Base-by-base conservation (phyloP, 768 basidiomycete genomes). In the Lactarius pseudohatsudake region DNA sequence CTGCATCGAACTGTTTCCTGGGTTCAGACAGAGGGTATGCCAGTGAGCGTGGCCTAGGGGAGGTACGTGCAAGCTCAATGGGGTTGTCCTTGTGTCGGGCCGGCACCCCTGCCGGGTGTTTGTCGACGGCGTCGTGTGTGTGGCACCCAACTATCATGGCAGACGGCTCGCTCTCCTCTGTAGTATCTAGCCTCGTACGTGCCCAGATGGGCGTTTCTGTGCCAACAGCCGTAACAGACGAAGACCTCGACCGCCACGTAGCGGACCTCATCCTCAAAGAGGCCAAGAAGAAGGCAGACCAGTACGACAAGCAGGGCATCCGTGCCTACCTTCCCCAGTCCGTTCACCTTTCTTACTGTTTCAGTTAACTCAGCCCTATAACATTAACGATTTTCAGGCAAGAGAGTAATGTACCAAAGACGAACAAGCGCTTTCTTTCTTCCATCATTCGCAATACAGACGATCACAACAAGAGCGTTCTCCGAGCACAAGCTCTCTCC, bases 371-470 rank as follows among this genome's bases (percentile, higher is more conserved):
- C 40, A 7, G 30, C 22, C 34, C 34, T 20, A 26, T 55, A 38
- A 43, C 56, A n/a, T 36, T 30, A 32, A 45, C 57, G 9, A 45
- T 38, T 40, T 32, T 59, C 9, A 91, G 89, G 64, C 76, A 84
- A 6, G 91, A 92, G 72, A 84, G 81, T 70, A 87, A 87, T 75
- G 87, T 86, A 1, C 93, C 93, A 0, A 87, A 84, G 70, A 77
- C 96, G 40, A 92, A 92, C 78, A 92, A 92, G 73, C 90, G 91
- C 0, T 92, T 92, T 74, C 78, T 92, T 30, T 83, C 86, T 0
- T 88, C 89, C 26, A 94, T 99, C 67, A 95, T 99, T 64, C 86
- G 89, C 71, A 94, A 86, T 70, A 97, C 97, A 4, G 96, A 97
- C 74, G 96, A 96, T 64, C 97, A 99, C 74, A 99, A 99, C 76